Conservation (phyloP, 2,329 filamentous ascomycete genomes). For the Simplicillium sp. region DNA sequence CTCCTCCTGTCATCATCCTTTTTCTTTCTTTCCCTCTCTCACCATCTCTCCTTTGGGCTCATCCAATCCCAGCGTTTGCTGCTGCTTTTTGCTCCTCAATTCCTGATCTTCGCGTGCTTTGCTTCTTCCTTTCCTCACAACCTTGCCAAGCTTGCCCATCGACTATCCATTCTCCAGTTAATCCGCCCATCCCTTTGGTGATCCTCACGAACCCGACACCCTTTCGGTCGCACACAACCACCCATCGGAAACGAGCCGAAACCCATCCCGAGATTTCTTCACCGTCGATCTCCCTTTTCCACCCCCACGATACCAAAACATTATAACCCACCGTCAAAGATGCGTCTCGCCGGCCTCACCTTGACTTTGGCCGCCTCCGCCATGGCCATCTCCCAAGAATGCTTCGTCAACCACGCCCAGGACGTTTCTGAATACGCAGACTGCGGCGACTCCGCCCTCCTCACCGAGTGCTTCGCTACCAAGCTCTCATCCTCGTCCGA, state of each 20-base stretch:
- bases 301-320: not conserved
- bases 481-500: constrained; percentile 17
- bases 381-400: constrained; percentile 23
- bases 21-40: constrained; percentile 9
- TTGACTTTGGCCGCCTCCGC: constrained; percentile 22
- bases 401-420: constrained; percentile 26
- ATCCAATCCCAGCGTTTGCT: not conserved
- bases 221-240: too few relatives aligned
- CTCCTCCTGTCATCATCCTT: not conserved
- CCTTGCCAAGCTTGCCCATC: too few relatives aligned
- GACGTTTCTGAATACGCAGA: constrained; percentile 29
- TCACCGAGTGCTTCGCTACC: constrained; percentile 31
- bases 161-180: too few relatives aligned
- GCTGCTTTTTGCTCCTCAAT: too few relatives aligned
- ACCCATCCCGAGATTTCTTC: too few relatives aligned
- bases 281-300: not conserved
- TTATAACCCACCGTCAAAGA: constrained; percentile 9
- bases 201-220: constrained; percentile 1
- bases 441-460: constrained; percentile 32
- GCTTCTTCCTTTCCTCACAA: too few relatives aligned
- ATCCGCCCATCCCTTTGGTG: too few relatives aligned
- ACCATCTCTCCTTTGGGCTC: constrained; percentile 4
- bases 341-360: constrained; percentile 22
- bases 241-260: too few relatives aligned
- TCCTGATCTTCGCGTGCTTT: too few relatives aligned